Evolutionary conservation across 2,329 filamentous ascomycete species (phyloP).

Genomic region (Cercospora janseana): DNA sequence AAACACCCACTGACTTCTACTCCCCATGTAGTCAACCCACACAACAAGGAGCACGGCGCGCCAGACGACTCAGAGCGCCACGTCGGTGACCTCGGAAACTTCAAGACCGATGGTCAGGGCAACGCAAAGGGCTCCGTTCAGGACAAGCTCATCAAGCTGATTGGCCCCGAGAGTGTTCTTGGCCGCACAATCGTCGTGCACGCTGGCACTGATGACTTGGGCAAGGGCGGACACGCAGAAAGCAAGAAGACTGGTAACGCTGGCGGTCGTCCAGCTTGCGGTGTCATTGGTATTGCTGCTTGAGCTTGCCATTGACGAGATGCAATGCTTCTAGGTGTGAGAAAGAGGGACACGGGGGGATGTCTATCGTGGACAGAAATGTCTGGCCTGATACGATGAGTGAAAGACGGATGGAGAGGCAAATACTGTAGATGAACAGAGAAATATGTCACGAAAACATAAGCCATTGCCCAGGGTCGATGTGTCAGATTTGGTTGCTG

Average conservation of each 20-base stretch:
- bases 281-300: conserved; percentile 48
- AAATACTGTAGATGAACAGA: conserved; percentile 1
- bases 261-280: conserved; percentile 88
- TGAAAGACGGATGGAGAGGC: conserved; percentile 5
- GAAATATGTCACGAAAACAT: neutral
- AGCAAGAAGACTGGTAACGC: conserved; percentile 99
- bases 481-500: too few relatives aligned
- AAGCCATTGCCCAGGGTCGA: too few relatives aligned
- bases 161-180: conserved; percentile 90
- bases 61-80: conserved; percentile 81
- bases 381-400: conserved; percentile 22
- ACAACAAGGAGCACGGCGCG: conserved; percentile 86
- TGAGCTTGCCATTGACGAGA: neutral
- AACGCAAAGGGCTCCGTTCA: conserved; percentile 76
- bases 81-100: conserved; percentile 96
- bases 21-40: conserved; percentile 78
- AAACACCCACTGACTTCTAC: conserved; percentile 4
- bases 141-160: conserved; percentile 89
- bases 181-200: conserved; percentile 95
- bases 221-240: conserved; percentile 87
- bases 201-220: conserved; percentile 93
- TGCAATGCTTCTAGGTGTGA: neutral
- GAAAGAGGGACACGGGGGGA: neutral
- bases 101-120: conserved; percentile 90
- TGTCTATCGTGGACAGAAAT: conserved; percentile 23